Percentiles rank a stretch among this genome's conserved stretches.
These are phyloP conservation scores for Boletus rubropictus DNA, from an alignment of 768 basidiomycete species.

Conservation along the genomic window DNA sequence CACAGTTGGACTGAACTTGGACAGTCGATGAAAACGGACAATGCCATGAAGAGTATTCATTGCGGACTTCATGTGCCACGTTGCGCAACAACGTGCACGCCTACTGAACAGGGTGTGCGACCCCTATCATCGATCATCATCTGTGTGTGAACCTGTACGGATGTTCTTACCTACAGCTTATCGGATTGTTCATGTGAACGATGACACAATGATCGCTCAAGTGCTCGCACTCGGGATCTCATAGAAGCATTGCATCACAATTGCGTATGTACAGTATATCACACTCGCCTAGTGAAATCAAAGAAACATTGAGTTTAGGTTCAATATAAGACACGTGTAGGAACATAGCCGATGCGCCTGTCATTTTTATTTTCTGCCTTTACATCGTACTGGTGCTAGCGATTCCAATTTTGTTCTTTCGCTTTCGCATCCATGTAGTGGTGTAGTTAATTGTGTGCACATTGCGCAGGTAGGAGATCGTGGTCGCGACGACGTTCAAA, in stretches of 20 bases:
- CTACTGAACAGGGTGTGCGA: neutral
- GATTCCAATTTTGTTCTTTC: neutral
- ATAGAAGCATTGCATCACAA: conserved; percentile 1
- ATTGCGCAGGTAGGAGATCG: neutral
- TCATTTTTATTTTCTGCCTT: neutral
- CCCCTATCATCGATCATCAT: neutral
- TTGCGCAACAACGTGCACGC: neutral
- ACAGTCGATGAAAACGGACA: neutral
- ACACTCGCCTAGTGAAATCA: neutral
- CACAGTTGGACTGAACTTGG: neutral
- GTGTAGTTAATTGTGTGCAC: neutral
- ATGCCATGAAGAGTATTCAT: neutral
- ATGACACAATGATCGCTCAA: no score
- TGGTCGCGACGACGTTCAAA: no score
- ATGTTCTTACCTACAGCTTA: no score
- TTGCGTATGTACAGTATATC: neutral
- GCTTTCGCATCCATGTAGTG: neutral
- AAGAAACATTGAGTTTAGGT: conserved; percentile 5
- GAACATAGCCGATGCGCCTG: neutral
- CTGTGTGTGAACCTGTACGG: neutral
- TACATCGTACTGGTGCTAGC: neutral
- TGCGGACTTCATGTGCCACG: neutral
- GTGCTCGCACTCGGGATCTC: neutral
- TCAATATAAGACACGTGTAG: conserved; percentile 7
- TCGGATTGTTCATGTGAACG: neutral